These are phyloP conservation scores for Populus trichocarpa DNA, from an alignment of 441 rosid species.

Conservation along the genomic window DNA sequence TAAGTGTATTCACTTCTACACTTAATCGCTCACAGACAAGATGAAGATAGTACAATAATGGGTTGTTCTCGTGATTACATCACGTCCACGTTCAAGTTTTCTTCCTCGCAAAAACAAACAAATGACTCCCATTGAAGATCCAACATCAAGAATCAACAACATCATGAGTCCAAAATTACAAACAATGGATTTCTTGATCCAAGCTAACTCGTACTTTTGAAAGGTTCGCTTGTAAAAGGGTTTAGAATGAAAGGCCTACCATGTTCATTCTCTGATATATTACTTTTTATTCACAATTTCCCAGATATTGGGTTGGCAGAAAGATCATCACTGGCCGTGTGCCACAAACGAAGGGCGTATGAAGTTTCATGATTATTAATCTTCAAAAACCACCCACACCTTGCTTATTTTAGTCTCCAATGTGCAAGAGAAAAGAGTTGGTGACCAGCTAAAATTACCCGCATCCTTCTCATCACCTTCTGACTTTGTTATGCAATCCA, in stretches of 20 bases:
- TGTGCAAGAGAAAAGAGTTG: slow-evolving; percentile 41
- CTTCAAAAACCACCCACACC: slow-evolving; percentile 74
- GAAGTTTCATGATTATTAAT: slow-evolving; percentile 2
- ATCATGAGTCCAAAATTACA: background rate
- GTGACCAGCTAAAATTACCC: slow-evolving; percentile 9
- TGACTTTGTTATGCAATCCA: slow-evolving; percentile 21
- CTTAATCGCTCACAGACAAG: background rate
- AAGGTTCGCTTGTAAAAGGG: background rate
- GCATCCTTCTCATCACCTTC: slow-evolving; percentile 13
- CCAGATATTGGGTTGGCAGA: background rate
- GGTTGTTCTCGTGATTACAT: background rate
- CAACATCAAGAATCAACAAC: background rate
- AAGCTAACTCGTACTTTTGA: background rate
- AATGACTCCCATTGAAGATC: background rate
- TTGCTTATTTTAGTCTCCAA: slow-evolving; percentile 70
- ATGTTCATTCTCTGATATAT: background rate
- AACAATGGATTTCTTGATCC: background rate
- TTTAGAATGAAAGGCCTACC: background rate
- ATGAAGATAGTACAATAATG: background rate
- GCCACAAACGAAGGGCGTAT: background rate
- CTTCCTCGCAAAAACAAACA: background rate
- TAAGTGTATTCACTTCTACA: no score
- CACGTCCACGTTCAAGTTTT: background rate
- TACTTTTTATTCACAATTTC: background rate
- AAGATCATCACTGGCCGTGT: background rate